Conservation (phyloP, 352 stramenopile genomes). For the Phytophthora pinifolia region DNA sequence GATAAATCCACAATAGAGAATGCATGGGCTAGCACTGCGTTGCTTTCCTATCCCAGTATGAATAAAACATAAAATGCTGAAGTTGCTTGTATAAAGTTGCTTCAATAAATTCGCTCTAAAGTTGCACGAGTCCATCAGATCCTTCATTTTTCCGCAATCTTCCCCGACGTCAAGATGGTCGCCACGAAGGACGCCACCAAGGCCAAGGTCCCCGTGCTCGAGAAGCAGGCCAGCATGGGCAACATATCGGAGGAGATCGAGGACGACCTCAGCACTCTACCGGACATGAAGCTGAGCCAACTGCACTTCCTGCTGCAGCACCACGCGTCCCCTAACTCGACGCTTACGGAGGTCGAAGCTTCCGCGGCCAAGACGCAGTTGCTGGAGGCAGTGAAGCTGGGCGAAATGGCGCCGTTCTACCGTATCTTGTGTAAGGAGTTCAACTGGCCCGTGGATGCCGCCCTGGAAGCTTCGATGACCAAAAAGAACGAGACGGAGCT, state of each 20-base stretch:
- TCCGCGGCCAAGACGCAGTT: slow-evolving; percentile 47
- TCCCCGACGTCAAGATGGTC: slow-evolving; percentile 14
- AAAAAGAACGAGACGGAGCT: slow-evolving; percentile 71
- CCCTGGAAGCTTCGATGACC: slow-evolving; percentile 60
- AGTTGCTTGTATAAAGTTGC: too few relatives aligned
- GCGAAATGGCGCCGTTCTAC: slow-evolving; percentile 86
- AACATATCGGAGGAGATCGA: slow-evolving; percentile 90
- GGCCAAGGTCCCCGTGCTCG: slow-evolving; percentile 29
- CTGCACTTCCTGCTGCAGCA: slow-evolving; percentile 81
- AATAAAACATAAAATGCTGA: too few relatives aligned
- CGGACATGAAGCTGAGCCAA: slow-evolving; percentile 76
- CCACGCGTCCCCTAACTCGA: slow-evolving; percentile 47
- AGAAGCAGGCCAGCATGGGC: slow-evolving; percentile 76
- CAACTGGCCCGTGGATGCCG: slow-evolving; percentile 56
- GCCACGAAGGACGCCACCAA: slow-evolving; percentile 3
- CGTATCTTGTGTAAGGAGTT: slow-evolving; percentile 68
- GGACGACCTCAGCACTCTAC: slow-evolving; percentile 73
- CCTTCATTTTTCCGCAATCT: too few relatives aligned
- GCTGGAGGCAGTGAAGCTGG: slow-evolving; percentile 56
- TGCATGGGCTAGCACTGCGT: too few relatives aligned
- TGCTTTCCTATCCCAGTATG: too few relatives aligned
- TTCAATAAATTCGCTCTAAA: too few relatives aligned
- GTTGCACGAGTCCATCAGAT: too few relatives aligned
- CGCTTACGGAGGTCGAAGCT: slow-evolving; percentile 38
- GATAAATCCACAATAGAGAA: neutral